Evolutionary conservation across 768 basidiomycete species (phyloP).

Genomic region (Mycena albidolilacea): DNA sequence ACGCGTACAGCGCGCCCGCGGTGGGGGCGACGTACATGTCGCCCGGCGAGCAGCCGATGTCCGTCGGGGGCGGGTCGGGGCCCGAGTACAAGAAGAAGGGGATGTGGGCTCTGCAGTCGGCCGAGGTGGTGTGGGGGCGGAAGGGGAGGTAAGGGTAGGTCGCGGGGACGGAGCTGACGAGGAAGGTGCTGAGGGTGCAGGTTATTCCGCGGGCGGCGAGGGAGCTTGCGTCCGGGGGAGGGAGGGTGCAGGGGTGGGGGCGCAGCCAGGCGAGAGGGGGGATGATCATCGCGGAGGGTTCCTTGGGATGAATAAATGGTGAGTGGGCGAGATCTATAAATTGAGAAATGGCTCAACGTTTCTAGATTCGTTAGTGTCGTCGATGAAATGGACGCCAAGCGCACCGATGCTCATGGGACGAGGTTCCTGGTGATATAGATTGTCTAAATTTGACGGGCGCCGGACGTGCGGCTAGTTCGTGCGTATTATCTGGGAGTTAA

Average conservation of each 20-base stretch:
- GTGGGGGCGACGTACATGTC: slow-evolving; percentile 21
- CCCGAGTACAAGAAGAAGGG: slow-evolving; percentile 18
- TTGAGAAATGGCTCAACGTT: neutral
- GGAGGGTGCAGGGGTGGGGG: slow-evolving; percentile 10
- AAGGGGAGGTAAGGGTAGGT: slow-evolving; percentile 15
- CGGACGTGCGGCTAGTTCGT: too few relatives aligned
- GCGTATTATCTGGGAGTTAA: too few relatives aligned
- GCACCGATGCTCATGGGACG: too few relatives aligned
- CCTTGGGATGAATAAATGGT: neutral
- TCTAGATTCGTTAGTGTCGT: neutral
- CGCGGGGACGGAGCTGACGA: slow-evolving; percentile 2
- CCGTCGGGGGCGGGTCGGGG: slow-evolving; percentile 26
- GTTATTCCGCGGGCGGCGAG: neutral
- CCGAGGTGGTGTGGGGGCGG: neutral
- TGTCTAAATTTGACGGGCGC: too few relatives aligned
- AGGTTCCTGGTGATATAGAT: too few relatives aligned
- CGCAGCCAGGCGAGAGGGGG: neutral
- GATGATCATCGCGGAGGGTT: neutral
- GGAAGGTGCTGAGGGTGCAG: slow-evolving; percentile 4
- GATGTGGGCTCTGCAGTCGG: slow-evolving; percentile 9
- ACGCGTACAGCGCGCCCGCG: slow-evolving; percentile 16
- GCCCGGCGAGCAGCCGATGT: slow-evolving; percentile 12
- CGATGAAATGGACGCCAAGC: too few relatives aligned
- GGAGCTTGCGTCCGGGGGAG: neutral
- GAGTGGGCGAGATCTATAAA: neutral